Evolutionary conservation across 139 green algal genomes (phyloP).

Genomic region (Chlamydomonas schloesseri): DNA sequence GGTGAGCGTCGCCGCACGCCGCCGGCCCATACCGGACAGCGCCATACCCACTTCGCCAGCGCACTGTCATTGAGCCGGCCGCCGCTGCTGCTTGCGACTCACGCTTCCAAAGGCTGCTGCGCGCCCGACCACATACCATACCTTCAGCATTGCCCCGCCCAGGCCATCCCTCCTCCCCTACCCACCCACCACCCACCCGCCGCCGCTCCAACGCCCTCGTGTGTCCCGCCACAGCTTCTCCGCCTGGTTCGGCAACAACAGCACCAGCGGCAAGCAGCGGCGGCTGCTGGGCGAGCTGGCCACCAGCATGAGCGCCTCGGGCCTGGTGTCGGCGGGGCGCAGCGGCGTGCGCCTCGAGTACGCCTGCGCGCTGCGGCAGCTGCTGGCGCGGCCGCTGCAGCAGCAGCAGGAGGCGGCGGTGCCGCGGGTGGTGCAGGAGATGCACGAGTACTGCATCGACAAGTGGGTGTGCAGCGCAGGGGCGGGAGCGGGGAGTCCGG

Average conservation of each 20-base stretch:
- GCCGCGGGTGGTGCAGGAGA: conserved; percentile 60
- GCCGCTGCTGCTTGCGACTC: too few relatives aligned
- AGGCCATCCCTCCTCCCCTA: too few relatives aligned
- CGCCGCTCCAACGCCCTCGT: too few relatives aligned
- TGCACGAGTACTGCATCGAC: conserved; percentile 63
- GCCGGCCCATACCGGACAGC: too few relatives aligned
- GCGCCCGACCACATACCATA: too few relatives aligned
- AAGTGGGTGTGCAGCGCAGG: not conserved
- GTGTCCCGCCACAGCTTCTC: conserved; percentile 92
- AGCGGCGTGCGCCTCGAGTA: conserved; percentile 82
- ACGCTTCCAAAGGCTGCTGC: too few relatives aligned
- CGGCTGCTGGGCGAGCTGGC: conserved; percentile 92
- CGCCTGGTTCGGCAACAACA: conserved; percentile 94
- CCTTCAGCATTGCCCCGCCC: too few relatives aligned
- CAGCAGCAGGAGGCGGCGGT: conserved; percentile 80
- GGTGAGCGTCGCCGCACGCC: too few relatives aligned
- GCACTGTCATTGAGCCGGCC: too few relatives aligned
- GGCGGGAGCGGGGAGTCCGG: too few relatives aligned
- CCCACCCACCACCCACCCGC: not conserved
- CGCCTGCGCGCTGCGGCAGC: conserved; percentile 74
- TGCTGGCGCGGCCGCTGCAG: conserved; percentile 69
- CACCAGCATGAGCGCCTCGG: conserved; percentile 78
- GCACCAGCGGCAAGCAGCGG: conserved; percentile 85
- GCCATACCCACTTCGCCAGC: too few relatives aligned
- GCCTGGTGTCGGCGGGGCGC: conserved; percentile 32